Evolutionary conservation across 2,329 filamentous ascomycete genomes (phyloP).

Genomic region (Trichoderma koningiopsis): DNA sequence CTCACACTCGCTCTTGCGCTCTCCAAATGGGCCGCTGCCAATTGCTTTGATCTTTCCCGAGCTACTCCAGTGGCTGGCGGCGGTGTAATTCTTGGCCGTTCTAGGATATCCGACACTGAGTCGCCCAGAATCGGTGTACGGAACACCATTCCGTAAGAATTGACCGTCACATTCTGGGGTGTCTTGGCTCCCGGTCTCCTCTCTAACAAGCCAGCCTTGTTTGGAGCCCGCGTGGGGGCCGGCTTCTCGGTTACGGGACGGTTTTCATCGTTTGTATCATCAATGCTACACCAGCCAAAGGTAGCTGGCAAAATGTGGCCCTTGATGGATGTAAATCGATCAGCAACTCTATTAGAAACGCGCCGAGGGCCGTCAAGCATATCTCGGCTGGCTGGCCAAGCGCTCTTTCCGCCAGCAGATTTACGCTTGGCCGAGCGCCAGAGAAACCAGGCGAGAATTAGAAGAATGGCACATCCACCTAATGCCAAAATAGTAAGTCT

Average conservation of each 20-base stretch:
- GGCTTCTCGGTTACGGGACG: background rate
- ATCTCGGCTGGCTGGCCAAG: conserved; percentile 5
- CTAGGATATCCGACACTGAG: conserved; percentile 16
- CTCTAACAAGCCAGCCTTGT: background rate
- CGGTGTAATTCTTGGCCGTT: conserved; percentile 22
- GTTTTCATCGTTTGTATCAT: conserved; percentile 26
- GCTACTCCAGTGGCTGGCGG: conserved; percentile 24
- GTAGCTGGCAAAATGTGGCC: background rate
- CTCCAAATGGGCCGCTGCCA: conserved; percentile 26
- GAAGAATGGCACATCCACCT: conserved; percentile 49
- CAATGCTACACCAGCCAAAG: conserved; percentile 38
- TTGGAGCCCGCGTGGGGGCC: background rate
- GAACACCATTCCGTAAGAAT: conserved; percentile 23
- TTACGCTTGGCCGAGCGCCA: conserved; percentile 39
- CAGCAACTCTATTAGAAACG: background rate
- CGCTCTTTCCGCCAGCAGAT: conserved; percentile 14
- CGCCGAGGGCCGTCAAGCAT: conserved; percentile 2
- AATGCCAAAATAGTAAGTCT: background rate
- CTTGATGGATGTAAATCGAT: conserved; percentile 41
- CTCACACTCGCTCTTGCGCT: background rate
- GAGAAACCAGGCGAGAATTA: conserved; percentile 49
- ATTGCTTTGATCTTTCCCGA: conserved; percentile 13
- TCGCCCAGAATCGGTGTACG: conserved; percentile 7
- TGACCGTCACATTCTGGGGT: conserved; percentile 13
- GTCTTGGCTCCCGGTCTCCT: background rate